Evolutionary conservation across 2,329 filamentous ascomycete genomes (phyloP).

Genomic region (Clarireedia hainanense): DNA sequence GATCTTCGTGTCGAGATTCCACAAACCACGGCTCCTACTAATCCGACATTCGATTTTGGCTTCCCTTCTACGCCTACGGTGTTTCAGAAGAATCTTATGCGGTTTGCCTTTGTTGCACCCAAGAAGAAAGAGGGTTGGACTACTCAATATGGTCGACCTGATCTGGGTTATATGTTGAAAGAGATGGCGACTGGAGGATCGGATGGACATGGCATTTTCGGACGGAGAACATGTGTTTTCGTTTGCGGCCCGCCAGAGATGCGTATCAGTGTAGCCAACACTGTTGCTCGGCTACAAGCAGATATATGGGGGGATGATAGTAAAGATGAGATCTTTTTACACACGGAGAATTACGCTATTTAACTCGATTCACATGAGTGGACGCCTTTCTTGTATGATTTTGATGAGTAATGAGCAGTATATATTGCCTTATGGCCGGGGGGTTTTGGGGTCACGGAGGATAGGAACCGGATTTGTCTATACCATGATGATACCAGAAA

Average conservation of each 20-base stretch:
- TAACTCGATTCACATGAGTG: conserved; percentile 32
- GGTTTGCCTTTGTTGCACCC: conserved; percentile 73
- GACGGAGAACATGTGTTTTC: conserved; percentile 77
- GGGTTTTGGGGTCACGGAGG: background rate
- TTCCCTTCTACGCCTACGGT: conserved; percentile 79
- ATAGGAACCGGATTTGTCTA: background rate
- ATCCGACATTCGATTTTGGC: conserved; percentile 61
- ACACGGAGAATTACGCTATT: conserved; percentile 91
- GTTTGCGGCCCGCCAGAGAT: conserved; percentile 86
- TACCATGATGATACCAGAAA: background rate
- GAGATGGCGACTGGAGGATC: conserved; percentile 68
- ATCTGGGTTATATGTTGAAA: conserved; percentile 78
- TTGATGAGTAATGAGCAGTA: background rate
- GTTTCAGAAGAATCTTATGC: conserved; percentile 83
- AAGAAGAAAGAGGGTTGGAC: conserved; percentile 75
- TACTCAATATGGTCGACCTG: conserved; percentile 85
- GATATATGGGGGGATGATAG: conserved; percentile 72
- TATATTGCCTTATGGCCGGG: background rate
- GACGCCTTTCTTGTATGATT: background rate
- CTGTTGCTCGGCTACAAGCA: conserved; percentile 73
- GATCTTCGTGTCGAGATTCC: conserved; percentile 21
- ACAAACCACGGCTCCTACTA: conserved; percentile 1
- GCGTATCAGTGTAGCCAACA: conserved; percentile 80
- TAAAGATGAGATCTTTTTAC: conserved; percentile 85
- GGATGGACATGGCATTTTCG: conserved; percentile 62